Base-by-base conservation (phyloP, 2,329 filamentous ascomycete species). In the Lizonia empirigonia region DNA sequence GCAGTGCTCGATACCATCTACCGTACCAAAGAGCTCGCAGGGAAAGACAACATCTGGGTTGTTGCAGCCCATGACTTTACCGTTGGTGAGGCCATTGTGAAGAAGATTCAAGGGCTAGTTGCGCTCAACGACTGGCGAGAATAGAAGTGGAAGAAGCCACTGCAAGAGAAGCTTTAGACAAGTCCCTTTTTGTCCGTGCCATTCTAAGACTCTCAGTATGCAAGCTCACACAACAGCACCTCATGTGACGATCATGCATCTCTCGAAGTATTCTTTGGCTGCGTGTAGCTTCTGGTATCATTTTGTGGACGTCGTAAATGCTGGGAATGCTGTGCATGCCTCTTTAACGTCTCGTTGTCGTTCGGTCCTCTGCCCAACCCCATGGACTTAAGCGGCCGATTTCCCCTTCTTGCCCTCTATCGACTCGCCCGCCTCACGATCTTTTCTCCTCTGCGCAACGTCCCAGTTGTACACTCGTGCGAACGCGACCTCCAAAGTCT, bases 401-500 rank as follows among this genome's bases (percentile, higher is more conserved):
- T 60, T 53, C 12, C 60, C 59, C 49, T 74, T 71, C 54, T 66
- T 70, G 49, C 74, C 74, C 44, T 74, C 74, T 70, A 77, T 76
- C 38, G 76, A 77, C 32, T 80, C 77, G 13, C 67, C 70, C 7
- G 56, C 62, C 30, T 88, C 86, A 74, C 91, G 94, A 55, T 96
- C 91, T 79, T 96, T 97, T 63, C 94, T 82, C 76, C 95, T 90
- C 79, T 96, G 90, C 34, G 93, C 90, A 4, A 99, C 91, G 68
- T 99, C 94, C 93, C 94, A 97, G 75, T 99, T 99, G 76, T 99
- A 97, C n/a, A 99, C 92, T 59, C 94, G 83, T 18, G 94, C 94
- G 32, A 93, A 91, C 4, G 94, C 94, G 26, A 99, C 94, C 75
- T 99, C 94, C 80, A 99, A 87, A 0, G 92, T 97, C 90, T 95